Evolutionary conservation across 345 rosid genomes (phyloP), one percentile per base, ranked within the genome.

Genomic region (Orychophragmus violaceus): DNA sequence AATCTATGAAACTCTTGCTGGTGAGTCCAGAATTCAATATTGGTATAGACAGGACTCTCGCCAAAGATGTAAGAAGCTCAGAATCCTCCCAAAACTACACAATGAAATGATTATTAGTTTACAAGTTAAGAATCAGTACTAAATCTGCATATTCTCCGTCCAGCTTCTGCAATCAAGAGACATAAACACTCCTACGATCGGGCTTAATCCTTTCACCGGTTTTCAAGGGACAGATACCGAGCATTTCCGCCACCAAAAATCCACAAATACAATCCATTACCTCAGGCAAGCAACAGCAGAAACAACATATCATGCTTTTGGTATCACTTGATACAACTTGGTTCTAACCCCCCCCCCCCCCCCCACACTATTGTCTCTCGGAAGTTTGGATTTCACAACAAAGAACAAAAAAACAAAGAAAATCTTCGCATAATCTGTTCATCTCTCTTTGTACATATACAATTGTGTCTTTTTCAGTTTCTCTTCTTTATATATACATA

Each of bases 41-140:
- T 33, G 93, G 84, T 59, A 61, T 85, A 35, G 95, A 90, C 78
- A 85, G 87, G 78, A 64, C 85, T 68, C 81, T 87, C 1, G 80
- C 95, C 7, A 86, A 83, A 84, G 96, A 92, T 74, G 98, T 92
- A 82, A 86, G 89, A n/a, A n/a, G n/a, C n/a, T n/a, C n/a, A n/a
- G n/a, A 70, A 21, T 10, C 12, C 16, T 21, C 11, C 58, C 28
- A 57, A 17, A 51, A 46, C 35, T 18, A 35, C 11, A 27, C 24
- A 37, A 3, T 29, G 28, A 18, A 58, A 16, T 13, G 5, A 16
- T 25, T 12, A 7, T 39, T 58, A 9, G 19, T 50, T 28, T 48
- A 10, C 52, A 53, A 67, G 17, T 19, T 54, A 29, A 37, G 61
- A 69, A 11, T 56, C 46, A 71, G 64, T 39, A 44, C 50, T 71